Base-by-base conservation (phyloP, 306 rosid species). In the Fragaria nilgerrensis region DNA sequence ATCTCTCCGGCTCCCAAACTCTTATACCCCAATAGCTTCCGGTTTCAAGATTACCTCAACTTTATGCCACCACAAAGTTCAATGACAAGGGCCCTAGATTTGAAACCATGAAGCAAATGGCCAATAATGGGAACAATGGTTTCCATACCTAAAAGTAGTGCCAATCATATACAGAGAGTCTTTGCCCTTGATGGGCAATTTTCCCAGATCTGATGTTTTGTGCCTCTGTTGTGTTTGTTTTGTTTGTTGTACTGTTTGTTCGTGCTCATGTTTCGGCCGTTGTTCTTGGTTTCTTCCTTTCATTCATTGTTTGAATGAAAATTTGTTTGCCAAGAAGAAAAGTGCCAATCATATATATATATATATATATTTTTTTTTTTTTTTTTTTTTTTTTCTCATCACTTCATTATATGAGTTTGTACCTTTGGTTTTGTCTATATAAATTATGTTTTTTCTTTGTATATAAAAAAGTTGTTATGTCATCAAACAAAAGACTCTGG, bases 61-160 rank as follows among this genome's bases (percentile, higher is more conserved):
- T 84, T 36, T 93, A 93, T 86, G 89, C 86, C 37, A 83, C 86
- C 73, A 87, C 93, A 44, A 93, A 93, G 85, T 93, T 93, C 48
- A 81, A 85, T 13, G 92, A 84, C 17, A 93, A 93, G 89, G 96
- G 81, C 56, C 81, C 79, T 5, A 83, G 98, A 70, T 87, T 93
- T 7, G 85, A 87, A 56, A 70, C 89, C 78, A 83, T 91, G 83
- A 91, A 91, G 84, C 84, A 85, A 44, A 83, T 80, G 82, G 53
- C 78, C 64, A 71, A 37, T 37, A 37, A 86, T 74, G 91, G 79
- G 3, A 72, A 77, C 68, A 56, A 62, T 20, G 69, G 79, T 58
- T 59, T 41, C 61, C 45, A 45, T 56, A 58, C 79, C 74, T 84
- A 78, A 55, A 52, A 64, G 66, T 32, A 32, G 36, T 32, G 61